A percentile compares a stretch with the other conserved stretches of the same genome.
Conservation (phyloP, 495 filamentous ascomycete species). For the Oidiodendron maius region DNA sequence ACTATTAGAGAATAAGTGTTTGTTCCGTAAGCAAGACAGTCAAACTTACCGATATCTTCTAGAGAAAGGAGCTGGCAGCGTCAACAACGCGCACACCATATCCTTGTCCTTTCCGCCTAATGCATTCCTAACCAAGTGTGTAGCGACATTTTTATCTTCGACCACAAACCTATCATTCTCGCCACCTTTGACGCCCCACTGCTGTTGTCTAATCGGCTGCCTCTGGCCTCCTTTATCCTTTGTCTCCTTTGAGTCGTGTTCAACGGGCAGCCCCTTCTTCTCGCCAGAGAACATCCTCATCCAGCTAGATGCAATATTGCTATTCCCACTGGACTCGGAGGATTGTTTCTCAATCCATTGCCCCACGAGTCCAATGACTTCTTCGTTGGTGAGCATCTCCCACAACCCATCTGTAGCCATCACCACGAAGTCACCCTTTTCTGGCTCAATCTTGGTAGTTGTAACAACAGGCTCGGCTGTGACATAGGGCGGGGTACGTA, state of each 20-base stretch:
- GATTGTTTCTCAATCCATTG: constrained; percentile 87
- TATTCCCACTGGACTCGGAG: constrained; percentile 31
- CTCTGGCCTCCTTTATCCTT: constrained; percentile 43
- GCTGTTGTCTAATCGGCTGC: constrained; percentile 75
- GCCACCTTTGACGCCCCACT: constrained; percentile 69
- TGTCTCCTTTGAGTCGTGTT: constrained; percentile 31
- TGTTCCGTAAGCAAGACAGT: no score
- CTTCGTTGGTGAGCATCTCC: constrained; percentile 99
- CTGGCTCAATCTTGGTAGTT: constrained; percentile 88
- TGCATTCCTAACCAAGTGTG: constrained; percentile 92
- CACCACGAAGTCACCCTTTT: constrained; percentile 89
- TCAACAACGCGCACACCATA: constrained; percentile 89
- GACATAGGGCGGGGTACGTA: constrained; percentile 94
- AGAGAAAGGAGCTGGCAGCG: constrained; percentile 84
- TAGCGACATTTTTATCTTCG: constrained; percentile 93
- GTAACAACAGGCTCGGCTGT: constrained; percentile 95
- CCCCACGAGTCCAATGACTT: constrained; percentile 93
- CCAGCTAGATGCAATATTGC: constrained; percentile 45
- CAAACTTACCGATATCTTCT: constrained; percentile 78
- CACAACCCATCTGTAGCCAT: constrained; percentile 96
- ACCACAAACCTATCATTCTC: constrained; percentile 79
- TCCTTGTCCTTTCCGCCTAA: constrained; percentile 87
- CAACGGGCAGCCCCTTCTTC: constrained; percentile 51
- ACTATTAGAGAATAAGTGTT: constrained; percentile 34
- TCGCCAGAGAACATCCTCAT: constrained; percentile 47